These are phyloP conservation scores for Irpex rosettiformis DNA, from an alignment of 1,284 basidiomycete genomes.

Conservation along the genomic window DNA sequence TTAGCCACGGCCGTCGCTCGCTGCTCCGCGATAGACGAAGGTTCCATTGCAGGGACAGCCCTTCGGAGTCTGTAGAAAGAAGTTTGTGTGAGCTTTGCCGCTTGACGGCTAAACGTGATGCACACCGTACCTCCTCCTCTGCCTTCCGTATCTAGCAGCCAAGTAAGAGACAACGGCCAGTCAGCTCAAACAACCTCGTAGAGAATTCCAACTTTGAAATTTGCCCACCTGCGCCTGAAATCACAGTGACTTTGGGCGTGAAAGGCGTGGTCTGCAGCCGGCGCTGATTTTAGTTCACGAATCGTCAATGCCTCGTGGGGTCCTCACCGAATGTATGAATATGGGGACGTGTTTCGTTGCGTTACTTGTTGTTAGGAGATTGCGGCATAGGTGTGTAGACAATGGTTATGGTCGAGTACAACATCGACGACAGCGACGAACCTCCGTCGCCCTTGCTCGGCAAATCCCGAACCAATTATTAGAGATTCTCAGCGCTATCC, in stretches of 20 bases:
- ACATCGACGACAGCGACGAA: neutral
- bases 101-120: neutral
- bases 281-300: conserved; percentile 5
- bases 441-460: neutral
- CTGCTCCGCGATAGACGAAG: conserved; percentile 51
- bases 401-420: neutral
- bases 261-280: conserved; percentile 7
- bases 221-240: neutral
- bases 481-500: neutral
- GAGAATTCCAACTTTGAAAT: neutral
- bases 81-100: neutral
- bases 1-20: conserved; percentile 84
- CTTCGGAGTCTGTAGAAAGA: conserved; percentile 25
- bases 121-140: conserved; percentile 13
- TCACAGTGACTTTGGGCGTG: conserved; percentile 7
- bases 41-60: conserved; percentile 36
- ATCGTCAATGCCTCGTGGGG: conserved; percentile 5
- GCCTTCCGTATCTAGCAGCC: conserved; percentile 1
- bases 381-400: neutral
- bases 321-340: conserved; percentile 1
- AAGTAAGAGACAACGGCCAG: no score
- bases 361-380: neutral
- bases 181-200: neutral
- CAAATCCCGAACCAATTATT: neutral
- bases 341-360: neutral